Evolutionary conservation across 2,329 filamentous ascomycete genomes (phyloP), one percentile per base, ranked within the genome.

Genomic region (Colletotrichum filicis): DNA sequence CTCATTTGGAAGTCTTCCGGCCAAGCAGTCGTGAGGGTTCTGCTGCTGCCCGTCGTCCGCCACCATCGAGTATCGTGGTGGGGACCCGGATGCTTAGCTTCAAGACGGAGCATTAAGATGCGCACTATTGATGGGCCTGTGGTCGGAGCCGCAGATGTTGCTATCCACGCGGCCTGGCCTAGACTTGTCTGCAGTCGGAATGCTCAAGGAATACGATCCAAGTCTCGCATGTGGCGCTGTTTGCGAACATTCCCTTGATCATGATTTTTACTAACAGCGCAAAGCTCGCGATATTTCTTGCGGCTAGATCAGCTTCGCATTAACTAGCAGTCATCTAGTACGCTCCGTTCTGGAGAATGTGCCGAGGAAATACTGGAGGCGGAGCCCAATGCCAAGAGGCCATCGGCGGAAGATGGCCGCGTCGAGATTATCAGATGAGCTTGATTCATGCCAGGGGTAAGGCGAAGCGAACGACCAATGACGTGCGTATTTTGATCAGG

Each of bases 341-440:
- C 24, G 11, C 24, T 12, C 42, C 22, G 6, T 22, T 68, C 14
- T 19, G 32, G 46, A 61, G 26, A 56, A 35, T 37, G 19, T 24
- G 30, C 57, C 52, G 37, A 68, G 32, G 24, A 53, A 62, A 49
- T 19, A 22, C 35, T 46, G 53, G 69, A 68, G 59, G 59, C 53
- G 53, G 30, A 59, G 65, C 42, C 28, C 52, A 19, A 53, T 63
- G 66, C 65, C 65, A 68, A 69, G 58, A 32, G 37, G 52, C 22
- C 49, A 26, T 55, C 30, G 24, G 30, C 46, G 32, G 65, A 49
- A 52, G 52, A 58, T 55, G 59, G 32, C 53, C 58, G 32, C 35
- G 52, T 30, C 28, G 55, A 42, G 19, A 70, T 49, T 42, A 61
- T 73, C 56, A 61, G 35, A 73, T 71, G 60, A 71, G 71, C 71